phyloP scores from a whole-genome alignment of 1,284 basidiomycete genomes.

The Puccinia novopanici region DNA sequence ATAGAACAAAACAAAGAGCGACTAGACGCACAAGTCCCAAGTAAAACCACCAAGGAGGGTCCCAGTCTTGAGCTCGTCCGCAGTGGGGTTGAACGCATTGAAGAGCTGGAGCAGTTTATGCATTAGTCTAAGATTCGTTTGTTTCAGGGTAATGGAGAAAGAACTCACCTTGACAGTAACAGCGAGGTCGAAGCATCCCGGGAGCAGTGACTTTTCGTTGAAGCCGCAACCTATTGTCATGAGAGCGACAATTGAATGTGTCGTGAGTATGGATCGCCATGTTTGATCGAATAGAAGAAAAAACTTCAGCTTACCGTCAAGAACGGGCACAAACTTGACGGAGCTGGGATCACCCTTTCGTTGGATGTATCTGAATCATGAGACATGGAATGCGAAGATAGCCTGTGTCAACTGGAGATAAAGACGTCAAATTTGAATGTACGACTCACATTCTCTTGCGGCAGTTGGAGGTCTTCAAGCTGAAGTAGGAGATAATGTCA shows the following conservation, averaged over 20 bases:
- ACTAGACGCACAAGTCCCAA: slow-evolving; percentile 15
- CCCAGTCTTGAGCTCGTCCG: not conserved
- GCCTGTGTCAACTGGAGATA: not conserved
- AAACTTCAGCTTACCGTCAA: slow-evolving; percentile 20
- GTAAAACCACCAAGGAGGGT: not conserved
- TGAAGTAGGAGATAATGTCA: not conserved
- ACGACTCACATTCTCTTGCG: slow-evolving; percentile 32
- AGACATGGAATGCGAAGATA: not conserved
- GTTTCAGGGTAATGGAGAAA: not conserved
- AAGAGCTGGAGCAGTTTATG: not conserved
- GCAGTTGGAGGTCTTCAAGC: slow-evolving; percentile 25
- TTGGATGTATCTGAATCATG: slow-evolving; percentile 24
- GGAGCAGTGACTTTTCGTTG: not conserved
- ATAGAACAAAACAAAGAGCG: no score
- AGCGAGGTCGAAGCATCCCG: slow-evolving; percentile 33
- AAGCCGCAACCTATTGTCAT: slow-evolving; percentile 24
- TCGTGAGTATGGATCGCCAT: not conserved
- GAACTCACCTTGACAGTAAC: slow-evolving; percentile 21
- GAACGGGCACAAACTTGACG: slow-evolving; percentile 4
- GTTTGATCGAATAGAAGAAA: no score
- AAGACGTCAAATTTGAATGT: not conserved
- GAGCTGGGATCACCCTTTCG: slow-evolving; percentile 2
- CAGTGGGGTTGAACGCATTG: not conserved
- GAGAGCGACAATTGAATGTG: not conserved
- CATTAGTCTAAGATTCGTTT: not conserved